Evolutionary conservation across 768 basidiomycete species (phyloP).

Genomic region (Kwoniella europaea): DNA sequence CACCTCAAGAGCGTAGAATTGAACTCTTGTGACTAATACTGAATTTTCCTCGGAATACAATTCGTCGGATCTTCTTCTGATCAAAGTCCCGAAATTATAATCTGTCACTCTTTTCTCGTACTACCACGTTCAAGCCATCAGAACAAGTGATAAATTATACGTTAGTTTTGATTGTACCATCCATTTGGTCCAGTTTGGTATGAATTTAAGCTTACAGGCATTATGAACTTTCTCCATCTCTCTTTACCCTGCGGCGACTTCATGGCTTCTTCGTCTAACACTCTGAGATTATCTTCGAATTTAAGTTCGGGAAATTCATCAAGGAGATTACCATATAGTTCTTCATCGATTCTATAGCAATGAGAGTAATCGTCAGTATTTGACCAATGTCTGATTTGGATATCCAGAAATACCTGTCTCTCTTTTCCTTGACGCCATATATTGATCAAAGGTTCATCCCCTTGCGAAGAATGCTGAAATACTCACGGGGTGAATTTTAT

Average conservation of each 20-base stretch:
- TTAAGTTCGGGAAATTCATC: slow-evolving; percentile 78
- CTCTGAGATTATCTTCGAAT: slow-evolving; percentile 60
- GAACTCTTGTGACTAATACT: slow-evolving; percentile 74
- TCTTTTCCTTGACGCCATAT: too few species aligned
- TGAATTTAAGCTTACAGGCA: too few species aligned
- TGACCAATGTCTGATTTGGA: not conserved
- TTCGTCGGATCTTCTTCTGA: slow-evolving; percentile 74
- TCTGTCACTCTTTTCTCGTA: slow-evolving; percentile 91
- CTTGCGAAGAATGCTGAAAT: not conserved
- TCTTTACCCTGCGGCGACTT: slow-evolving; percentile 87
- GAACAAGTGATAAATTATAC: too few species aligned
- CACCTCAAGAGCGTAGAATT: slow-evolving; percentile 95
- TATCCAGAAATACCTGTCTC: too few species aligned
- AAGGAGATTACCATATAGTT: slow-evolving; percentile 79
- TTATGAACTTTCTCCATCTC: slow-evolving; percentile 87
- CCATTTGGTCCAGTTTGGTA: too few species aligned
- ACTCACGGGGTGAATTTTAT: slow-evolving; percentile 80
- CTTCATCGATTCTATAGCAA: slow-evolving; percentile 75
- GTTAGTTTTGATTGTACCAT: too few species aligned
- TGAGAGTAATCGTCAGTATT: not conserved
- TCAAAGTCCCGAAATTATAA: slow-evolving; percentile 94
- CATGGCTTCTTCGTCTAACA: slow-evolving; percentile 88
- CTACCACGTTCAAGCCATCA: too few species aligned
- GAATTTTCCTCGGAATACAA: slow-evolving; percentile 92
- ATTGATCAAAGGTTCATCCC: too few species aligned